Base-by-base conservation (phyloP, 2,329 filamentous ascomycete genomes). In the Neonectria coccinea region DNA sequence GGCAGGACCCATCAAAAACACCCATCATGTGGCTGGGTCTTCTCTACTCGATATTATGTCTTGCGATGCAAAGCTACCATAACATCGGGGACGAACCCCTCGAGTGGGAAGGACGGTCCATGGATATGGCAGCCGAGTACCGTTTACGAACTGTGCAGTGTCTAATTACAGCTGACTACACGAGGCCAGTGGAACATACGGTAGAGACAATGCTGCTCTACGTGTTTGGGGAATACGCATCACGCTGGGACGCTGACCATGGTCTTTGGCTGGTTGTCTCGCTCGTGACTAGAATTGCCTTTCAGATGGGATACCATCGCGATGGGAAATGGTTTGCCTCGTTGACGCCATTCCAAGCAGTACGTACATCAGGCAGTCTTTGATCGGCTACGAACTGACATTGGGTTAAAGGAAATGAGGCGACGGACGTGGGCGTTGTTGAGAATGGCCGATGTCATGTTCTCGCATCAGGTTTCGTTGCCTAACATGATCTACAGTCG, bases 81-180 rank as follows among this genome's bases (percentile, higher is more conserved):
- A 89, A 92, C 76, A 89, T 91, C 52, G 91, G 91, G 2, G 92
- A 95, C 69, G 92, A 94, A 78, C 92, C 92, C 25, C 84, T 89
- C 1, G 92, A 94, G 77, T 93, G 91, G 84, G 88, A 88, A 73
- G 91, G 89, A n/a, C 85, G 84, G 47, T 83, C 84, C 5, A 73
- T 88, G 48, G 87, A 90, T 54, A 69, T 89, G 68, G 88, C 88
- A 11, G 81, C 84, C 16, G 85, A 89, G 67, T 95, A 92, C 74
- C 86, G 91, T 18, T 76, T 89, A 59, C 85, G 92, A 55, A 93
- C 92, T 7, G 92, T 93, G 9, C 92, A 95, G 78, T 94, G 91
- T 70, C 83, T 96, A 25, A 83, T 92, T 11, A 86, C 89, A 58
- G 90, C 89, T 9, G 91, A 95, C 74, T 94, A 94, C 74, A 94